Base-by-base conservation (phyloP, 2,329 filamentous ascomycete genomes). In the Niveomyces coronatus region DNA sequence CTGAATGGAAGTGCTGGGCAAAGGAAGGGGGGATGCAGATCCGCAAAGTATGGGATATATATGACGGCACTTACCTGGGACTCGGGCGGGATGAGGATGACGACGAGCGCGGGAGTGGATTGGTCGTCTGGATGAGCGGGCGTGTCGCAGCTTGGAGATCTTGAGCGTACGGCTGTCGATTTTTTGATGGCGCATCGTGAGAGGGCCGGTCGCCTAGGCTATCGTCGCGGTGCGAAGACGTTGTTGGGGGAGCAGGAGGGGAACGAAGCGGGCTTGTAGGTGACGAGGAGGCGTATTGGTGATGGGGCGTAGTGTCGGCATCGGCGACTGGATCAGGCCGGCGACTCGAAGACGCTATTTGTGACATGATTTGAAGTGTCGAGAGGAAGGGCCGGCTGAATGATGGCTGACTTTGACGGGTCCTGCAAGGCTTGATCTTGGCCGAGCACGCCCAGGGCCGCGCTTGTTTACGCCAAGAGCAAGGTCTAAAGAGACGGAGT, bases 361-460 rank as follows among this genome's bases (percentile, higher is more conserved):
- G 35, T 31, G 40, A 38, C 40, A 42, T 42, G 40, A 42, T 42
- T 20, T 35, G 20, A 26, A 22, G 9, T n/a, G 30, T 17, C 37
- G 30, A 39, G 30, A 22, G 34, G 29, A 27, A 20, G 26, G 27
- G 39, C 20, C 32, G 22, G 17, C 28, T 33, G 30, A 34, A 30
- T 41, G 39, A 35, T 29, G 35, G 39, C 22, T 28, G 15, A 15
- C 5, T 13, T 15, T 14, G 3, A 30, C 23, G 9, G 26, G 33
- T 28, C 31, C 22, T 8, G 38, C 32, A 40, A 24, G 35, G 37
- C 37, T n/a, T n/a, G n/a, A n/a, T n/a, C n/a, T n/a, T n/a, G n/a
- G n/a, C n/a, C n/a, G n/a, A n/a, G n/a, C n/a, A n/a, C n/a, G n/a
- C n/a, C n/a, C n/a, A n/a, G n/a, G n/a, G n/a, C n/a, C n/a, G n/a